Conservation (phyloP, 169 alveolate species). For the Plasmodium adleri region DNA sequence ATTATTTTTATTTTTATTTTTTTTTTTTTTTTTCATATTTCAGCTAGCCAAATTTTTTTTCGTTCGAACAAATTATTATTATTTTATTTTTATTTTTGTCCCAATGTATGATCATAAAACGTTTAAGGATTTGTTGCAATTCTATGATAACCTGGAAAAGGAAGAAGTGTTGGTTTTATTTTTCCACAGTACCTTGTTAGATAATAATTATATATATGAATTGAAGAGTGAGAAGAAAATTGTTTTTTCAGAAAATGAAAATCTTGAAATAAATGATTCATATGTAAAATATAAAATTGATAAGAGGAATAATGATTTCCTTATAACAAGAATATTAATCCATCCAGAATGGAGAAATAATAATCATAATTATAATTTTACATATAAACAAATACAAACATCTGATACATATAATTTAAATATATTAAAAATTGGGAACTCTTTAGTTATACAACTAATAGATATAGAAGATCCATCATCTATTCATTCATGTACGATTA, state of each 20-base stretch:
- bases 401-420: conserved; percentile 50
- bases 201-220: conserved; percentile 27
- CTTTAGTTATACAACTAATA: conserved; percentile 60
- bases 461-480: conserved; percentile 27
- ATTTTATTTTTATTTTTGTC: not conserved
- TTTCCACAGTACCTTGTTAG: conserved; percentile 54
- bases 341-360: conserved; percentile 70
- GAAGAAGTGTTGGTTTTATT: conserved; percentile 52
- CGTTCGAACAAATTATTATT: not conserved
- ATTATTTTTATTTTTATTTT: no score
- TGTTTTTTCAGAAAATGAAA: conserved; percentile 7
- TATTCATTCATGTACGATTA: conserved; percentile 49
- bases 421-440: conserved; percentile 55
- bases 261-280: conserved; percentile 19
- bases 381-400: conserved; percentile 14
- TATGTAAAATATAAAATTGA: conserved; percentile 49
- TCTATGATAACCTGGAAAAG: conserved; percentile 31
- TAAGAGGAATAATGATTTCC: conserved; percentile 10
- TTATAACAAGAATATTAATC: conserved; percentile 58
- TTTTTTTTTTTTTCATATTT: not conserved
- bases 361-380: conserved; percentile 49
- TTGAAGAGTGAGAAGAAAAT: conserved; percentile 23
- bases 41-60: no score
- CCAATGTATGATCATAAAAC: conserved; percentile 35
- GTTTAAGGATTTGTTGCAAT: conserved; percentile 30